Base-by-base conservation (phyloP, 225 moss, liverwort and hornwort genomes). In the Marchantia paleacea region DNA sequence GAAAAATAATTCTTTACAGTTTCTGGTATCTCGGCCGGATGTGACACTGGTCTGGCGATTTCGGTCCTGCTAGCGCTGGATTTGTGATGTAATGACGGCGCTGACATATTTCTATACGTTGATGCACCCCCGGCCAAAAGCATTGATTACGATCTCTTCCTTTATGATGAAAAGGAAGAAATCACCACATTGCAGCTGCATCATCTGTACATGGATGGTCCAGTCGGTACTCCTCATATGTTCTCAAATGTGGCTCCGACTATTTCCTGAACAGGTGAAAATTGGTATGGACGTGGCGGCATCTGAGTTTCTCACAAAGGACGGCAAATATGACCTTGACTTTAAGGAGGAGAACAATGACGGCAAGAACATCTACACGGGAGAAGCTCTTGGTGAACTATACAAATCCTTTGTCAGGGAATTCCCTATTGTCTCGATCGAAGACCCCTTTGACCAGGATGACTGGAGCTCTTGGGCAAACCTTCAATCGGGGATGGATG, bases 281-380 rank as follows among this genome's bases (percentile, higher is more conserved):
- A 86, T 97, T 29, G 97, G 97, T 22, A 97, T 97, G 97, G 97
- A 97, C 61, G 97, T 97, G 4, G 97, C 97, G 16, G 97, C 97
- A 26, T 94, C 94, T 19, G 97, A 97, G 75, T 97, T 97, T 85
- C 81, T 94, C 81, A 97, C 88, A 0, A 91, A 91, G 82, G 93
- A 94, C 70, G 93, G 93, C 64, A 85, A 79, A 52, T 97, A 97
- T 25, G 94, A 97, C 75, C 88, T 97, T 25, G 94, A 97, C 84
- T 97, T 97, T 83, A 97, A 97, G 85, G 97, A 93, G 50, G 94
- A 97, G 81, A 89, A 88, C 22, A 97, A 93, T 54, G 90, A 92
- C 61, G 93, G 92, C 78, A 93, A 91, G 82, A 92, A 92, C 80
- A 48, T 91, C 39, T 85, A 88, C 28, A 88, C 93, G 48, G 97